Percentiles rank a stretch among this genome's conserved stretches.
Evolutionary conservation across 2,329 filamentous ascomycete species (phyloP).

Genomic region (Fonsecaea monophora): DNA sequence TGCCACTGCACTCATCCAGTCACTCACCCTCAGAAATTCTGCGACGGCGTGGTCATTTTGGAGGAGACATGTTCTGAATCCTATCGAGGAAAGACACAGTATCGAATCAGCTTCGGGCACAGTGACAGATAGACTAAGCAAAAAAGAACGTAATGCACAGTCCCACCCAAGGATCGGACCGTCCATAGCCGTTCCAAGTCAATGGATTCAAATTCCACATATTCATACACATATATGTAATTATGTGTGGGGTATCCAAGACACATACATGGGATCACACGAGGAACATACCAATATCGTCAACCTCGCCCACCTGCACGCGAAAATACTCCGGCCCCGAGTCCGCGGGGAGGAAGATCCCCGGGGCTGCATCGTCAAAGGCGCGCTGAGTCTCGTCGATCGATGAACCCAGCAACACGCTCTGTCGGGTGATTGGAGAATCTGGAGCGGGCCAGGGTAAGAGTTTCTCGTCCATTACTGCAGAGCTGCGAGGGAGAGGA

Average conservation of each 20-base stretch:
- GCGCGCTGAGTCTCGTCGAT: constrained; percentile 3
- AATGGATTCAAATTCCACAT: no score
- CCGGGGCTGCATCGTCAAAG: not conserved
- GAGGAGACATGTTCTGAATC: constrained; percentile 1
- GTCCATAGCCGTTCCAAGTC: no score
- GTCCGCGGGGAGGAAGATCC: not conserved
- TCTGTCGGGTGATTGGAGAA: not conserved
- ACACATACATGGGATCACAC: no score
- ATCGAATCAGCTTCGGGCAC: no score
- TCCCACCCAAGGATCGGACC: no score
- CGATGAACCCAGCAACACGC: not conserved
- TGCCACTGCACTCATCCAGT: not conserved
- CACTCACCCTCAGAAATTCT: not conserved
- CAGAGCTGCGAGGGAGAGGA: not conserved
- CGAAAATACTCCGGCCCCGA: not conserved
- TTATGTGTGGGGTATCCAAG: no score
- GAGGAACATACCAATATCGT: constrained; percentile 1
- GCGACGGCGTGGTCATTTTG: not conserved
- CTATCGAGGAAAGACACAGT: not conserved
- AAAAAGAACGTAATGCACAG: no score
- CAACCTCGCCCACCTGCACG: constrained; percentile 11
- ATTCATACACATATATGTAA: no score
- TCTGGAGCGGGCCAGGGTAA: not conserved
- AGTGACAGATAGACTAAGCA: no score
- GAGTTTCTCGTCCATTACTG: not conserved